Percentiles rank a stretch among this genome's conserved stretches.
Evolutionary conservation across 257 asterid species (phyloP).

Genomic region (Penstemon davidsonii): DNA sequence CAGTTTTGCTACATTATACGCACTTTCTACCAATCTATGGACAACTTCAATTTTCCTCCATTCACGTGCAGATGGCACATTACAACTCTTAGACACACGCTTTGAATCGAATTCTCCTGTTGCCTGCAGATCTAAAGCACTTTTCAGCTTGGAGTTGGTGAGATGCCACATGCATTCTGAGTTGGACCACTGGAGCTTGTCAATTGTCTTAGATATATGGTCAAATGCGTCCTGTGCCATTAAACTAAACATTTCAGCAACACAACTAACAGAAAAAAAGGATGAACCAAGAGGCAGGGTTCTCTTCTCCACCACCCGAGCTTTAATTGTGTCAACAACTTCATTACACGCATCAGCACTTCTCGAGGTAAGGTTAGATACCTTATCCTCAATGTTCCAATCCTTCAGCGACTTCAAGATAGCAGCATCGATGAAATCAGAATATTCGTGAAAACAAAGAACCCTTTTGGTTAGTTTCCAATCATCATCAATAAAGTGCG

Average conservation of each 20-base stretch:
- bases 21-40: not conserved
- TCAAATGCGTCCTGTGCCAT: slow-evolving; percentile 29
- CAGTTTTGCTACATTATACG: not conserved
- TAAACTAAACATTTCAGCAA: slow-evolving; percentile 29
- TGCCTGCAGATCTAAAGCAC: slow-evolving; percentile 24
- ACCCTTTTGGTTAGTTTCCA: slow-evolving; percentile 26
- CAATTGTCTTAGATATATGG: slow-evolving; percentile 15
- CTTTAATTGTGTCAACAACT: slow-evolving; percentile 15
- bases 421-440: slow-evolving; percentile 3
- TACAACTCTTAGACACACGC: not conserved
- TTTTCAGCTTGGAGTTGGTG: slow-evolving; percentile 17
- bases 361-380: slow-evolving; percentile 12
- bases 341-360: slow-evolving; percentile 13
- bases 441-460: not conserved
- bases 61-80: slow-evolving; percentile 5
- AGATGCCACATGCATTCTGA: slow-evolving; percentile 20
- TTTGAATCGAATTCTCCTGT: not conserved
- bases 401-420: slow-evolving; percentile 17
- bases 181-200: slow-evolving; percentile 7
- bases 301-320: slow-evolving; percentile 14
- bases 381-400: slow-evolving; percentile 16
- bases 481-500: slow-evolving; percentile 24
- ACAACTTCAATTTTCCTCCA: not conserved
- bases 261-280: slow-evolving; percentile 22
- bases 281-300: slow-evolving; percentile 7